Evolutionary conservation across 2,329 filamentous ascomycete genomes (phyloP), one percentile per base, ranked within the genome.

Genomic region (Huntiella decipiens): DNA sequence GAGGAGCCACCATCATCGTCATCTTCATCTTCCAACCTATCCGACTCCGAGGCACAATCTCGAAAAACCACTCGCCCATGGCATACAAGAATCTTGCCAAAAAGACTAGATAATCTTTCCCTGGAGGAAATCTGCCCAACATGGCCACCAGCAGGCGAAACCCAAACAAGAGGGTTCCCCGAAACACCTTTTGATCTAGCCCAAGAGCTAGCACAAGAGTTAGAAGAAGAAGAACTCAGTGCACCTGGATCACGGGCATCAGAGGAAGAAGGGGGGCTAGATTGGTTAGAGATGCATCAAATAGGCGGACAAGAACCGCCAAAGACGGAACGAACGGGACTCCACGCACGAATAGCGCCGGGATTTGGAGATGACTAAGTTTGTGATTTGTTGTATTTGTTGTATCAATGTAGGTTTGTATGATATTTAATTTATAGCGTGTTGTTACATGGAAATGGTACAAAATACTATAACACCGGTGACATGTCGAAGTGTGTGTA

Each of bases 251-350:
- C 45, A 5, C 40, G 39, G 12, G 40, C n/a, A 5, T 47, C 45
- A 5, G 45, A 39, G 17, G 32, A 47, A 8, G 8, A 44, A n/a
- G 22, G 22, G 22, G 13, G 13, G 7, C 35, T 38, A 13, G 45
- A 43, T 11, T 47, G 45, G 45, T 16, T 47, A 28, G 45, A 47
- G 34, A 47, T 47, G 45, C 45, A 47, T 36, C 31, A 37, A 16
- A 42, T 47, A 12, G 12, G n/a, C 8, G 40, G 10, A 3, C n/a
- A 13, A 12, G 34, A 31, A 13, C 11, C 15, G 19, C n/a, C 39
- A 5, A 35, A 38, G 13, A 13, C 13, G 19, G 7, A 13, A 12
- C 12, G 11, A 8, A 15, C 17, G 8, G 17, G n/a, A n/a, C 33
- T 28, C 16, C 39, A 33, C 28, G 44, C 44, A 1, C 37, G 28